Evolutionary conservation across 1,284 basidiomycete genomes (phyloP), one percentile per base, ranked within the genome.

Genomic region (Tetrapyrgos nigripes): DNA sequence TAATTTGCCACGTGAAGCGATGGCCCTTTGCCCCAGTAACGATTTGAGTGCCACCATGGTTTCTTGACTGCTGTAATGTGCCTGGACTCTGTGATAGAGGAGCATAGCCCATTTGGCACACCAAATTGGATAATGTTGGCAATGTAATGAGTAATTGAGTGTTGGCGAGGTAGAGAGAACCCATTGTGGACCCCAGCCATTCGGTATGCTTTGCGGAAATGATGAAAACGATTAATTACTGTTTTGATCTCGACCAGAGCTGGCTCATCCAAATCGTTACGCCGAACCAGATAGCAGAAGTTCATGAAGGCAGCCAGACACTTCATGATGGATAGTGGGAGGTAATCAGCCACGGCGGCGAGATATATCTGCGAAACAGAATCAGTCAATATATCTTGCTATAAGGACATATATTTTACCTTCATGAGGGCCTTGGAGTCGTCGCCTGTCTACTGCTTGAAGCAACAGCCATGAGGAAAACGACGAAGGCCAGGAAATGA

Each of bases 391-490:
- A n/a, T n/a, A n/a, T n/a, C n/a, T n/a, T n/a, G n/a, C n/a, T n/a
- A n/a, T n/a, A n/a, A n/a, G n/a, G n/a, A n/a, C n/a, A n/a, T n/a
- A n/a, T n/a, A n/a, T n/a, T n/a, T n/a, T 52, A 70, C 70, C 66
- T 72, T 73, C 71, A 73, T 73, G 2, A 73, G 50, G 2, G 67
- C 70, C 50, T 72, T 73, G 0, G 70, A 71, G 48, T 72, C n/a
- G n/a, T n/a, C n/a, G n/a, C n/a, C n/a, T n/a, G n/a, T n/a, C n/a
- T n/a, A n/a, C n/a, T n/a, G n/a, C 70, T 64, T 66, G 64, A 73
- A 65, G 48, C 68, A 62, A 1, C 65, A 63, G 4, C 72, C 72
- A 33, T 70, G 55, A 13, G 64, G 64, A 57, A 73, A 73, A 21
- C 62, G 67, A 1, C 65, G 66, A 0, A 70, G 63, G 1, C 70